Base-by-base conservation (phyloP, 306 rosid species). In the Argentina anserina region DNA sequence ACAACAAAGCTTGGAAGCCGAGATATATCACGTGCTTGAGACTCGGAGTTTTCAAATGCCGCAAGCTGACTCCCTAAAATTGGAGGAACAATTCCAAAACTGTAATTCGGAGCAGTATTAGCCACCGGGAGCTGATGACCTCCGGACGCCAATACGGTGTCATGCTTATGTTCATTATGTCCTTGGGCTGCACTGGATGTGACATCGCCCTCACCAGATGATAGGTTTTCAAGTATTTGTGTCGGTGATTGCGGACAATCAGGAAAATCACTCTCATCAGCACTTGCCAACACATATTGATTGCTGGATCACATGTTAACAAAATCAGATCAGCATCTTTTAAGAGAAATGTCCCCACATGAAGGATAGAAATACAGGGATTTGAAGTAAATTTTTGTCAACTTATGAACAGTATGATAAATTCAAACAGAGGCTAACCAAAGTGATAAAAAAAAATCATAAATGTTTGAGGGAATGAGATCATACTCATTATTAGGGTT, bases 1-100 rank as follows among this genome's bases (percentile, higher is more conserved):
- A 93, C 96, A 23, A 93, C 88, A 83, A 84, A 87, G 90, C 81
- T 84, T 53, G 90, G 92, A 86, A 87, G 82, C 67, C 94, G 90
- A 64, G 97, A 91, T 73, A 80, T 71, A 68, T 91, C 92, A 6
- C 81, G 90, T 42, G 92, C 77, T 75, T 93, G 97, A 84, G 96
- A 68, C 74, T 90, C 97, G 3, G 92, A 85, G 78, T 83, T 91
- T 80, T 94, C 99, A 81, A 85, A 81, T 34, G 87, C 82, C 53
- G 90, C 64, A 80, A 88, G 87, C 82, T 89, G 96, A 81, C 87
- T 81, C 73, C 95, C 95, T 74, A 88, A 67, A 82, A 94, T 78
- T 42, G 96, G 92, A 31, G 96, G 90, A 69, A 87, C 85, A 45
- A 88, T 81, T 64, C 96, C 99, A 82, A 80, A 85, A 87, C 78